Conservation (phyloP, 2,329 filamentous ascomycete species). For the Huntiella moniliformis region DNA sequence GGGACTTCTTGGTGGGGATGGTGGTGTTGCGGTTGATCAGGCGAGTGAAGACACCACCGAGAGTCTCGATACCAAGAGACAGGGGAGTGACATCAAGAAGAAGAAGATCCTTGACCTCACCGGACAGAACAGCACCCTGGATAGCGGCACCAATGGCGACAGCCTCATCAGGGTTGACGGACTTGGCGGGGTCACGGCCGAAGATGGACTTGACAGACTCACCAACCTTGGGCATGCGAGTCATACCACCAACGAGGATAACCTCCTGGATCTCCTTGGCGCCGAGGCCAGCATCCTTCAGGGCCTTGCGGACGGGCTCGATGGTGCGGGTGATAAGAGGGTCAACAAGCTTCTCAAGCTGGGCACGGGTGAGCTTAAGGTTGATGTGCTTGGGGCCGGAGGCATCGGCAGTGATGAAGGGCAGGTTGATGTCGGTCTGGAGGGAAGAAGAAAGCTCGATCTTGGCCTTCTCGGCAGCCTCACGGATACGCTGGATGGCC, state of each 20-base stretch:
- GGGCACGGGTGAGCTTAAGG: constrained; percentile 75
- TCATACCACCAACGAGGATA: constrained; percentile 97
- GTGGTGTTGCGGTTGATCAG: constrained; percentile 99
- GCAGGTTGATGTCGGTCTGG: constrained; percentile 94
- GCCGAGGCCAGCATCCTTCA: constrained; percentile 84
- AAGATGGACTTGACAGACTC: constrained; percentile 96
- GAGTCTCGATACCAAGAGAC: constrained; percentile 94
- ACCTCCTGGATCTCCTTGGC: constrained; percentile 94
- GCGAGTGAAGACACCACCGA: constrained; percentile 93
- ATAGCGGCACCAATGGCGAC: constrained; percentile 95
- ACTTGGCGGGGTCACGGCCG: constrained; percentile 90
- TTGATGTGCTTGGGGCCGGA: constrained; percentile 98
- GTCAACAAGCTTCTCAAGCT: constrained; percentile 85
- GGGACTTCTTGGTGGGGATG: constrained; percentile 97
- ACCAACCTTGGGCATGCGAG: constrained; percentile 95
- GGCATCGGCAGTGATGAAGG: constrained; percentile 92
- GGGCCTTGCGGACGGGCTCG: constrained; percentile 85
- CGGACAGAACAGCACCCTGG: constrained; percentile 88
- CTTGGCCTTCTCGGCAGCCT: constrained; percentile 98
- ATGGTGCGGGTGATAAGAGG: constrained; percentile 72
- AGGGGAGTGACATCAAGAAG: constrained; percentile 90
- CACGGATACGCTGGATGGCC: constrained; percentile 97
- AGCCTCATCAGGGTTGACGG: constrained; percentile 95
- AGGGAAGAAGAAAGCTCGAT: constrained; percentile 91
- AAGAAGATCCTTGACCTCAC: constrained; percentile 89